phyloP scores from a whole-genome alignment of 2,329 filamentous ascomycete genomes.

The Beauveria sp. region DNA sequence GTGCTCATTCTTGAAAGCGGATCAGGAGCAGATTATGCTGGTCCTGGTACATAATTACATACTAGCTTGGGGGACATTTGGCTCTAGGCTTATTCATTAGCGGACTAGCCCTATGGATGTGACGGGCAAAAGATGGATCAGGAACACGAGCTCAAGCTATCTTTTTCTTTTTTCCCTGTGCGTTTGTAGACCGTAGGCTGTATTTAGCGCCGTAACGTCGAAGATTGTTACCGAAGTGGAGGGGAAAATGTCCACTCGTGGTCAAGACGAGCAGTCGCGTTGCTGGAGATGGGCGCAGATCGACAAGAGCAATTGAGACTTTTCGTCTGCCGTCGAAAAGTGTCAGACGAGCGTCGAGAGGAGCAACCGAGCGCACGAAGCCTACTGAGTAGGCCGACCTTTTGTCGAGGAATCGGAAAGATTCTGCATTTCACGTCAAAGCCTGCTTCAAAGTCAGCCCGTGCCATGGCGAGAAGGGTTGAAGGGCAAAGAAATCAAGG shows the following conservation, averaged over 20 bases:
- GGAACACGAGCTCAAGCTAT: background rate
- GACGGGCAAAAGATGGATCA: background rate
- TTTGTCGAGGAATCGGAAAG: background rate
- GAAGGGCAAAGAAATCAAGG: background rate
- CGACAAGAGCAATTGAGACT: background rate
- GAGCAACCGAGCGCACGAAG: background rate
- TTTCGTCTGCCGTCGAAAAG: background rate
- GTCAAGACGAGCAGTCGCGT: background rate
- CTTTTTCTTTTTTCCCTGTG: background rate
- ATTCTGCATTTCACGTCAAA: background rate
- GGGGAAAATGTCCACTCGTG: background rate
- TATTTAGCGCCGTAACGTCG: background rate
- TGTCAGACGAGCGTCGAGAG: background rate
- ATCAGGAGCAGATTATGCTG: background rate
- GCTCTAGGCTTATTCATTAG: background rate
- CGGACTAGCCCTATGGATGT: background rate
- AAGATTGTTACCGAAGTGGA: background rate
- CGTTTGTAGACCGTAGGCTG: too few relatives aligned
- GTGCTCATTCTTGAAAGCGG: background rate
- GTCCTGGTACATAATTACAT: background rate
- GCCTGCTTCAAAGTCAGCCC: background rate
- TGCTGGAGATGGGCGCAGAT: background rate
- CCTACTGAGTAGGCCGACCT: background rate
- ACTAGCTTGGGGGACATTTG: background rate
- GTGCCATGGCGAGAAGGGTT: background rate